phyloP scores from a whole-genome alignment of 257 asterid genomes.

The Cruciata laevipes region DNA sequence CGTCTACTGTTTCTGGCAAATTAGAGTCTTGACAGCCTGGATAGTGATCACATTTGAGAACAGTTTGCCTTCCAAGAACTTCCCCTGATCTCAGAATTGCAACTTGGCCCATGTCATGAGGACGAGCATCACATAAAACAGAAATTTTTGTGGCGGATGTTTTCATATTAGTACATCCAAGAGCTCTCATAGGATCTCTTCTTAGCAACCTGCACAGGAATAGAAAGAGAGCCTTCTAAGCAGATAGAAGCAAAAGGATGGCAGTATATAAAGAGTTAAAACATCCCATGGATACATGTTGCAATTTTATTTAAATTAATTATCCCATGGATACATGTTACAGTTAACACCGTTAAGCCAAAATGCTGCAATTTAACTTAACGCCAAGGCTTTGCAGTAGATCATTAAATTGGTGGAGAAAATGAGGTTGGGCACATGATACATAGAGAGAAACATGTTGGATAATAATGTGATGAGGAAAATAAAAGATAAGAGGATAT shows the following conservation, averaged over 20 bases:
- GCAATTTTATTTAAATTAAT: no score
- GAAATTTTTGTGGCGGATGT: constrained; percentile 36
- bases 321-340: not conserved
- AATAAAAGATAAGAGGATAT: not conserved
- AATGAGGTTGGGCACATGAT: not conserved
- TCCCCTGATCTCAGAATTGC: constrained; percentile 86
- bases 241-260: not conserved
- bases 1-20: constrained; percentile 83
- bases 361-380: not conserved
- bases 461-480: not conserved
- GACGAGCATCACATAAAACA: constrained; percentile 55
- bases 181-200: constrained; percentile 98
- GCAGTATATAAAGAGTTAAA: not conserved
- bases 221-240: constrained; percentile 1
- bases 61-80: constrained; percentile 98
- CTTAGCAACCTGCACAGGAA: constrained; percentile 68
- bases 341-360: not conserved
- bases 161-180: constrained; percentile 61
- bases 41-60: constrained; percentile 95
- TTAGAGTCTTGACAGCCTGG: constrained; percentile 92
- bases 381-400: not conserved
- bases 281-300: not conserved
- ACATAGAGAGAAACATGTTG: not conserved
- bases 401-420: not conserved
- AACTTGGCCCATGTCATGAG: constrained; percentile 89